A percentile compares a stretch with the other conserved stretches of the same genome.
Evolutionary conservation across 805 yeast genomes (phyloP).

Genomic region (Blastobotrys mokoenaii): DNA sequence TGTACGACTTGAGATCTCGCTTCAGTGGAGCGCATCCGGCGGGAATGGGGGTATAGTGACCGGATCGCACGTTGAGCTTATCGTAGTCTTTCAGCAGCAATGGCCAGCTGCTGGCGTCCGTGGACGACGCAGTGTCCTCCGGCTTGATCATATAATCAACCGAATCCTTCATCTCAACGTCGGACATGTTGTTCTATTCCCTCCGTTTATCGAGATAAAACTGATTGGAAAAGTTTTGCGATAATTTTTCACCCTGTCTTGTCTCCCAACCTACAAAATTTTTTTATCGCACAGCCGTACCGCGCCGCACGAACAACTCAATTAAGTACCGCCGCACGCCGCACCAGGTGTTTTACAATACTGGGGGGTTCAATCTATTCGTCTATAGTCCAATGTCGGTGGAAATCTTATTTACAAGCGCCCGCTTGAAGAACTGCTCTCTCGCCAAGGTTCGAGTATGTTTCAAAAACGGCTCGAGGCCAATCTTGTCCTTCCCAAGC

Average conservation of each 20-base stretch:
- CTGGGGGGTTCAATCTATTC: too few relatives aligned
- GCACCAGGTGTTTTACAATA: too few relatives aligned
- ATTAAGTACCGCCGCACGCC: too few relatives aligned
- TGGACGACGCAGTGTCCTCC: slow-evolving; percentile 60
- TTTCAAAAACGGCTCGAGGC: slow-evolving; percentile 36
- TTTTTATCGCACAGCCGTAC: too few relatives aligned
- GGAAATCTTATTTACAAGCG: slow-evolving; percentile 35
- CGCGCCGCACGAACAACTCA: too few relatives aligned
- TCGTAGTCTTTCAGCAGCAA: slow-evolving; percentile 88
- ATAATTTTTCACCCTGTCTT: not conserved
- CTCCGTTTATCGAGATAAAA: not conserved
- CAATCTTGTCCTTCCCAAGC: slow-evolving; percentile 41
- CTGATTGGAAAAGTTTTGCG: not conserved
- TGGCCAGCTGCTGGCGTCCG: slow-evolving; percentile 94
- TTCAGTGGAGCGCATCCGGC: slow-evolving; percentile 90
- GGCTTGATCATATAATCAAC: slow-evolving; percentile 79
- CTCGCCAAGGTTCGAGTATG: slow-evolving; percentile 50
- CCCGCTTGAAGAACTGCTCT: slow-evolving; percentile 50
- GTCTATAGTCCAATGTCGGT: not conserved
- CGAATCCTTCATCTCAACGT: slow-evolving; percentile 22
- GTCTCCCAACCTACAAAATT: too few relatives aligned
- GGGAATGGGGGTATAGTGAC: slow-evolving; percentile 97
- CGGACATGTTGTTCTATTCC: slow-evolving; percentile 17
- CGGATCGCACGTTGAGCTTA: slow-evolving; percentile 86
- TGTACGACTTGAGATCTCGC: slow-evolving; percentile 84